These are phyloP conservation scores for Hsuehochloa calcarea DNA, from an alignment of 176 grass and related monocot genomes.

Conservation along the genomic window DNA sequence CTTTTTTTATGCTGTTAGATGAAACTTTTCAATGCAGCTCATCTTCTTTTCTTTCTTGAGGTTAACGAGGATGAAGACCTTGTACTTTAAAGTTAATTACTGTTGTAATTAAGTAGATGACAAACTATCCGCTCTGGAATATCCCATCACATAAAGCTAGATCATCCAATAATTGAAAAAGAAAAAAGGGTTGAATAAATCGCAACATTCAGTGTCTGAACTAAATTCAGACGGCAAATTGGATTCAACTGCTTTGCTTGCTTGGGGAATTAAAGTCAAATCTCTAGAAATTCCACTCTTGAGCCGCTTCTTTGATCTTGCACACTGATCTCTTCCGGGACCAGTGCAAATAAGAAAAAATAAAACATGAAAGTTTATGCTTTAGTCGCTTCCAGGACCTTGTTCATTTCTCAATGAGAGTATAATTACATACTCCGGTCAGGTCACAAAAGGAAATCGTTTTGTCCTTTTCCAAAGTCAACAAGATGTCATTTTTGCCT, in stretches of 20 bases:
- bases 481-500: no score
- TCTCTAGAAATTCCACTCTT: not conserved
- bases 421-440: no score
- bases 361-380: not conserved
- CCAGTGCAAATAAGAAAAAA: not conserved
- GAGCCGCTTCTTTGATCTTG: not conserved
- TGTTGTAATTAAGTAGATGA: not conserved
- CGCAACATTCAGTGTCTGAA: not conserved
- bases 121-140: not conserved
- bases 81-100: not conserved
- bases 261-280: not conserved
- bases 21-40: not conserved
- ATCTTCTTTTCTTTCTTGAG: constrained; percentile 2
- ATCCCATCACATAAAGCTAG: not conserved
- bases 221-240: not conserved
- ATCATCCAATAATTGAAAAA: not conserved
- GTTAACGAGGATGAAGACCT: not conserved
- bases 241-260: not conserved
- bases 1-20: not conserved
- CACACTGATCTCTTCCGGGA: not conserved
- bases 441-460: no score
- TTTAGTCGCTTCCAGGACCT: no score
- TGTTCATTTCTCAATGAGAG: no score
- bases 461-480: no score
- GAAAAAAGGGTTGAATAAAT: not conserved